Conservation (phyloP, 2,329 filamentous ascomycete genomes). For the Alternaria sp. region DNA sequence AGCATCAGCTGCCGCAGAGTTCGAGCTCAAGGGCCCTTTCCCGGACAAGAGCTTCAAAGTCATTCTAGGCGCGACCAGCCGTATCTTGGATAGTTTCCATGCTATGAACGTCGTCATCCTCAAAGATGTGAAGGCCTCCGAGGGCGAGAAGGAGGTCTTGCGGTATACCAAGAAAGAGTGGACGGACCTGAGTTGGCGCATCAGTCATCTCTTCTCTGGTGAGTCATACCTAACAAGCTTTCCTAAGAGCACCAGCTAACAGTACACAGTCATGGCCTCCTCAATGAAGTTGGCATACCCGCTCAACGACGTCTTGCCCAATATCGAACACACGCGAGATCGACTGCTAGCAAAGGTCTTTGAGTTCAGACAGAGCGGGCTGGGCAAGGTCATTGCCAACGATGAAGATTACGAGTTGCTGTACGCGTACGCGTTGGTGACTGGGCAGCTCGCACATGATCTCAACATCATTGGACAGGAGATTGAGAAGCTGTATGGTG, state of each 20-base stretch:
- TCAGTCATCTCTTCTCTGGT: slow-evolving; percentile 81
- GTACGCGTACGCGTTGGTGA: slow-evolving; percentile 82
- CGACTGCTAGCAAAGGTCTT: slow-evolving; percentile 86
- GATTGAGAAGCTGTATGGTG: slow-evolving; percentile 66
- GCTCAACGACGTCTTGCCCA: slow-evolving; percentile 85
- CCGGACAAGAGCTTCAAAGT: slow-evolving; percentile 73
- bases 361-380: slow-evolving; percentile 76
- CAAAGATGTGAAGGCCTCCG: slow-evolving; percentile 75
- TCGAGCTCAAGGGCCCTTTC: slow-evolving; percentile 87
- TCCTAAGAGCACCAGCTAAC: slow-evolving; percentile 15
- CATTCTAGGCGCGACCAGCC: slow-evolving; percentile 79
- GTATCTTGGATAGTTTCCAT: slow-evolving; percentile 91
- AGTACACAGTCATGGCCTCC: slow-evolving; percentile 74
- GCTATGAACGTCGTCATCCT: slow-evolving; percentile 93
- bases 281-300: slow-evolving; percentile 96
- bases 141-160: slow-evolving; percentile 81
- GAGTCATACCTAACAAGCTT: slow-evolving; percentile 26
- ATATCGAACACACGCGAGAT: slow-evolving; percentile 80
- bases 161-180: slow-evolving; percentile 81
- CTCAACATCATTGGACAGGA: slow-evolving; percentile 61
- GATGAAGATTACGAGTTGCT: slow-evolving; percentile 88
- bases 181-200: slow-evolving; percentile 79
- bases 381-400: slow-evolving; percentile 58
- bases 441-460: slow-evolving; percentile 64
- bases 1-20: slow-evolving; percentile 78